Conservation (phyloP, 441 rosid genomes). For the Theobroma grandiflorum region DNA sequence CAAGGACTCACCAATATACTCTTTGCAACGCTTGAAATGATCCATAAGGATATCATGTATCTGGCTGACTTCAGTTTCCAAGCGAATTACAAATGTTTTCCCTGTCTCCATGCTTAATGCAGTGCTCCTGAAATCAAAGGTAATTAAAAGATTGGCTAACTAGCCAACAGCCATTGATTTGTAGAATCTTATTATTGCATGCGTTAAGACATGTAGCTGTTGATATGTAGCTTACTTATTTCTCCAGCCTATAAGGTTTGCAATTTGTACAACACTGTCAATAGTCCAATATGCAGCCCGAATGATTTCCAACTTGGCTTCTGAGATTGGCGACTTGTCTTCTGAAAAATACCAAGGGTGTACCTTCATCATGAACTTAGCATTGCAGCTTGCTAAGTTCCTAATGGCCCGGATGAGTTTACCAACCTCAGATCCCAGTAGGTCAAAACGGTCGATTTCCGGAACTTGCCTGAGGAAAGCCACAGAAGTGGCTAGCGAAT, state of each 20-base stretch:
- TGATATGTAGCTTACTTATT: constrained; percentile 31
- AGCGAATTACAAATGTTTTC: constrained; percentile 38
- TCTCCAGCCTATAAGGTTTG: constrained; percentile 36
- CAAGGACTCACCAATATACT: constrained; percentile 40
- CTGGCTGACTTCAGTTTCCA: constrained; percentile 42
- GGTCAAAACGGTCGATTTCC: constrained; percentile 31
- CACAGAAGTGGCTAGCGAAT: constrained; percentile 40
- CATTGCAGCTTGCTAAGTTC: constrained; percentile 43
- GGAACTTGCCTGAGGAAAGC: constrained; percentile 48
- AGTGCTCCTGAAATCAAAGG: constrained; percentile 27
- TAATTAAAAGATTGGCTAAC: too few relatives aligned
- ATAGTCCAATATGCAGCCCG: constrained; percentile 51
- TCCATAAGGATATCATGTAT: constrained; percentile 36
- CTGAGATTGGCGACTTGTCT: constrained; percentile 30
- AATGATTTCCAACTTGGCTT: constrained; percentile 39
- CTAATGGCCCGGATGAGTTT: constrained; percentile 41
- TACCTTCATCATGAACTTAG: constrained; percentile 31
- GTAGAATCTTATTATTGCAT: too few relatives aligned
- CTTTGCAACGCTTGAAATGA: constrained; percentile 34
- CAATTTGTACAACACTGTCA: constrained; percentile 40
- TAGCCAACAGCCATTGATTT: too few relatives aligned
- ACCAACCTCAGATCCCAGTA: constrained; percentile 39
- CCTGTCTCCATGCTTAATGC: constrained; percentile 38
- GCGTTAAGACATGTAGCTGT: too few relatives aligned
- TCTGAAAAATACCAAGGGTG: constrained; percentile 35